These are phyloP conservation scores for Penicillium glabrum DNA, from an alignment of 2,329 filamentous ascomycete species.

Conservation along the genomic window DNA sequence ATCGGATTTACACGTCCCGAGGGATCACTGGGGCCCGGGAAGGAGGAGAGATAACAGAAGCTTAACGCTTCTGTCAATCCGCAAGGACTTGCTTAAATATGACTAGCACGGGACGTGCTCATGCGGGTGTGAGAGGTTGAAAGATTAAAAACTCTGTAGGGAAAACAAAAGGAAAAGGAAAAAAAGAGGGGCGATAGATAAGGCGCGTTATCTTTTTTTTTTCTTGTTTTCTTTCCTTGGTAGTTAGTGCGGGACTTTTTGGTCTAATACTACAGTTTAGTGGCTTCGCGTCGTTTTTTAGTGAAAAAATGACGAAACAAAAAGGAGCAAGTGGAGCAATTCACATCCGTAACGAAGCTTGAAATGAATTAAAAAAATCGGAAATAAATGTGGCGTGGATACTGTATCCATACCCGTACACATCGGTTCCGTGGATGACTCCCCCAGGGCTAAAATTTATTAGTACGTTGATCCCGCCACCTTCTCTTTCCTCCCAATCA, in stretches of 20 bases:
- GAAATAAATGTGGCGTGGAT: background rate
- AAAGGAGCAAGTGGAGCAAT: background rate
- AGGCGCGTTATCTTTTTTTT: background rate
- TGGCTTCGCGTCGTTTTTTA: no score
- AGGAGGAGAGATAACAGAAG: slow-evolving; percentile 1
- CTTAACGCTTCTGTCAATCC: slow-evolving; percentile 1
- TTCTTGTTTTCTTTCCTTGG: background rate
- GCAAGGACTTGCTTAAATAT: slow-evolving; percentile 4
- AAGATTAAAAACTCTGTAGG: background rate
- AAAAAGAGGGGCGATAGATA: background rate
- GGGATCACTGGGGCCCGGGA: background rate
- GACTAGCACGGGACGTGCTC: slow-evolving; percentile 3
- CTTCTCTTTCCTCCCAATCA: background rate
- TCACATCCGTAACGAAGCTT: no score
- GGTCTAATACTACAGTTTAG: no score
- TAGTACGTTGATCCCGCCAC: background rate
- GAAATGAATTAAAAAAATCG: background rate
- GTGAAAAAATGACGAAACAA: background rate
- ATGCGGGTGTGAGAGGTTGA: background rate
- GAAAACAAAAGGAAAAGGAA: background rate
- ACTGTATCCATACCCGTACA: background rate
- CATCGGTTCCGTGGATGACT: background rate
- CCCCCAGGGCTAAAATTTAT: background rate
- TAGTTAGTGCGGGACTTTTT: background rate
- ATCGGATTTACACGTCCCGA: background rate